phyloP scores from a whole-genome alignment of 1,139 yeast genomes.

The Zygosaccharomyces sapae region DNA sequence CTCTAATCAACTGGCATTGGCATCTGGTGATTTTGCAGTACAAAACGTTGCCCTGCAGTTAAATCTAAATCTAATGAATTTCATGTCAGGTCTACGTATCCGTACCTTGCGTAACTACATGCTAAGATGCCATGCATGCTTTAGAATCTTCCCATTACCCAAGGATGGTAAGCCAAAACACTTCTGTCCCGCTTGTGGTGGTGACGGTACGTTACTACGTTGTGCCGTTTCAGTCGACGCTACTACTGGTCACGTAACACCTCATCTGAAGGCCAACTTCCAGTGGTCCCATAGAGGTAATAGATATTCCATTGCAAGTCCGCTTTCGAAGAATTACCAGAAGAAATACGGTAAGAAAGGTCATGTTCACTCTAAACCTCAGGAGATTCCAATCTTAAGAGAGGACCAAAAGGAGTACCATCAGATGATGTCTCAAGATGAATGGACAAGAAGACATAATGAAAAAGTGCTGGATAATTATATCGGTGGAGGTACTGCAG shows the following conservation, averaged over 20 bases:
- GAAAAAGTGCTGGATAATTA: conserved; percentile 83
- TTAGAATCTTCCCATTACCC: conserved; percentile 72
- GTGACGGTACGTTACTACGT: conserved; percentile 82
- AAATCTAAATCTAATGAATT: conserved; percentile 80
- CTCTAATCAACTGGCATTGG: conserved; percentile 66
- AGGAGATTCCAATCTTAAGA: conserved; percentile 51
- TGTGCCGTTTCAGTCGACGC: conserved; percentile 86
- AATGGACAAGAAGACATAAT: conserved; percentile 81
- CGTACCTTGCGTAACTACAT: conserved; percentile 83
- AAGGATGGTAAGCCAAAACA: conserved; percentile 73
- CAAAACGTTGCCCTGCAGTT: conserved; percentile 92
- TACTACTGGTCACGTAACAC: conserved; percentile 73
- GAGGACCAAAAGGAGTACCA: conserved; percentile 95
- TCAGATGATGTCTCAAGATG: conserved; percentile 79
- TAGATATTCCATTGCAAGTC: conserved; percentile 69
- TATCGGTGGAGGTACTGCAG: conserved; percentile 91
- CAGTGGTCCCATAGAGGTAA: conserved; percentile 94
- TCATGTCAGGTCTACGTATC: conserved; percentile 79
- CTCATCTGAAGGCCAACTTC: conserved; percentile 87
- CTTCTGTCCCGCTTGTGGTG: conserved; percentile 90
- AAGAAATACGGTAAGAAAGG: conserved; percentile 69
- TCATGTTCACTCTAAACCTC: conserved; percentile 61
- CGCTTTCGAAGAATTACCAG: conserved; percentile 60
- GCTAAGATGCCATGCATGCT: conserved; percentile 97
- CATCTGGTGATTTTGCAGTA: conserved; percentile 96